phyloP scores from a whole-genome alignment of 495 filamentous ascomycete genomes.

The Sporormia fimetaria region DNA sequence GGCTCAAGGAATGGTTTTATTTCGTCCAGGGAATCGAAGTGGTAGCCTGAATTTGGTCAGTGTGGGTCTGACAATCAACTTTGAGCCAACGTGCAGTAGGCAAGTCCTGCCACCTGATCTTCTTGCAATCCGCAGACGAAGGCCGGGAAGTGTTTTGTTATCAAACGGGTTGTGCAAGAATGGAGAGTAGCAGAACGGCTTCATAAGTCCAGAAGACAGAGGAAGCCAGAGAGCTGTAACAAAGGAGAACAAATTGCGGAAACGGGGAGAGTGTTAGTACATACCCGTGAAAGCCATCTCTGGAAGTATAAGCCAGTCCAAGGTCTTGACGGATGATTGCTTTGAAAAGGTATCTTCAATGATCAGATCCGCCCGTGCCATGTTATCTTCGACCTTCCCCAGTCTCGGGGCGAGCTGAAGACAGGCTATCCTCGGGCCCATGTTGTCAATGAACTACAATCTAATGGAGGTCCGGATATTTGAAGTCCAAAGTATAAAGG shows the following conservation, averaged over 20 bases:
- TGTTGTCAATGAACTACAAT: slow-evolving; percentile 27
- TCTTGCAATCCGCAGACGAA: background rate
- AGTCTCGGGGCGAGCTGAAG: slow-evolving; percentile 69
- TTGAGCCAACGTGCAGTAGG: background rate
- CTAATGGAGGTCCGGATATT: background rate
- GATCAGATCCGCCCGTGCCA: slow-evolving; percentile 60
- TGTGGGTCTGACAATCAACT: background rate
- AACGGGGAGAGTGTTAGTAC: too few species aligned
- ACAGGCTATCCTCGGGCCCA: slow-evolving; percentile 71
- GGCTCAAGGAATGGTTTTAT: slow-evolving; percentile 78
- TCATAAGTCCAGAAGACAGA: slow-evolving; percentile 2
- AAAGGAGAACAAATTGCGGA: background rate
- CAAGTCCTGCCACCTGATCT: background rate
- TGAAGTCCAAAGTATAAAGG: slow-evolving; percentile 1
- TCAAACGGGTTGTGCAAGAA: too few species aligned
- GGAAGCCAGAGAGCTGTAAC: slow-evolving; percentile 3
- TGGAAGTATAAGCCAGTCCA: slow-evolving; percentile 70
- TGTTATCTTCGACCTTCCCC: slow-evolving; percentile 65
- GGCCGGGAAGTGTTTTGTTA: too few species aligned
- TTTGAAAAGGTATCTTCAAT: slow-evolving; percentile 47
- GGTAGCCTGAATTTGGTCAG: slow-evolving; percentile 54
- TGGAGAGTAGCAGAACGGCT: too few species aligned
- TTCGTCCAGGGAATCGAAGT: slow-evolving; percentile 66
- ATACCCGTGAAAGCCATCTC: slow-evolving; percentile 82
- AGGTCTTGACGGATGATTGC: too few species aligned